Evolutionary conservation across 257 asterid species (phyloP), one percentile per base, ranked within the genome.

Genomic region (Marsdenia floribunda): DNA sequence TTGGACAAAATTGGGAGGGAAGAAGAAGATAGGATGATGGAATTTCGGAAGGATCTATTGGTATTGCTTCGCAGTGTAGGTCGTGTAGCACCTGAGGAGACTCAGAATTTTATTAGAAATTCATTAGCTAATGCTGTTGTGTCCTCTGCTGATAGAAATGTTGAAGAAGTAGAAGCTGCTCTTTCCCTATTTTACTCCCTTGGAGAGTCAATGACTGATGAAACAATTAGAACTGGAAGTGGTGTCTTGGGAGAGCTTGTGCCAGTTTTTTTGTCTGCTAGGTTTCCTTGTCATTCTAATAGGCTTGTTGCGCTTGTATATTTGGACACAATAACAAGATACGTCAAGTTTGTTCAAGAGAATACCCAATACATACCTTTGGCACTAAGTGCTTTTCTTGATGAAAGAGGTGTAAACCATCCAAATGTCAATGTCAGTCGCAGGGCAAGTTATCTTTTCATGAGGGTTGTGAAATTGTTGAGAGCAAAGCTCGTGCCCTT

Each of bases 371-470:
- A 85, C 79, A 82, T 95, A 80, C 98, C 93, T 70, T 74, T 82
- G 61, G 96, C 86, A 69, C 74, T 95, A 78, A 64, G 84, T 68
- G 96, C 96, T 76, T 95, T 92, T 85, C 96, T 95, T 50, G 98
- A 95, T 78, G 96, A 91, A 90, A 87, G 99, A 82, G 98, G 99
- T 75, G 83, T 92, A 82, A 95, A 89, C 82, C 99, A 95, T 79
- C 90, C 97, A 42, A 92, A 88, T 85, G 72, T 78, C 77, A 87
- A 84, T 75, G 97, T 92, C 55, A 84, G 94, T 79, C 87, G 88
- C 58, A 82, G 99, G 84, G 96, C 98, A 8, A 89, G 98, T 78
- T 95, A 95, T 85, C 98, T 91, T 82, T 92, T 95, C 86, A 90
- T 88, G 97, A 88, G 91, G 88, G 90, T 87, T 81, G 99, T 95